These are phyloP conservation scores for Acacia acuminata DNA, from an alignment of 306 rosid genomes.

Conservation along the genomic window DNA sequence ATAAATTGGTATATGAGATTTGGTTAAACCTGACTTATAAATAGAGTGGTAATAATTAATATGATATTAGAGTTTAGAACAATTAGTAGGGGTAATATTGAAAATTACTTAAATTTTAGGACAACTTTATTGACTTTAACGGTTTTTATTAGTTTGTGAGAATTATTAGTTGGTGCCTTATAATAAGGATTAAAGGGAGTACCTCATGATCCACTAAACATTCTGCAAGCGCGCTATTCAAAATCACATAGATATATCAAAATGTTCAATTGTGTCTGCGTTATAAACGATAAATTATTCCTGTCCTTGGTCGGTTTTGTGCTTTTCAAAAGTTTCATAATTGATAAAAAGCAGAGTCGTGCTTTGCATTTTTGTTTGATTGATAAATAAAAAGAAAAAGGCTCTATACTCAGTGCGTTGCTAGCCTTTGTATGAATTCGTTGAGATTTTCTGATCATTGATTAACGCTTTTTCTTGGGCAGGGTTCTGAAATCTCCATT, in stretches of 20 bases:
- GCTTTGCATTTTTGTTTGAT: background rate
- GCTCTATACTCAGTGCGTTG: background rate
- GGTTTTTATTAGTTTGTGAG: no score
- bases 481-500: slow-evolving; percentile 7
- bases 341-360: background rate
- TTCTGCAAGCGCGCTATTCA: background rate
- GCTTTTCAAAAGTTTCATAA: background rate
- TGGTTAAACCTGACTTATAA: no score
- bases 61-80: no score
- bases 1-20: no score
- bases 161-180: no score
- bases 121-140: no score
- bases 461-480: background rate
- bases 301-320: background rate
- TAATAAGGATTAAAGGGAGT: no score
- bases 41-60: no score
- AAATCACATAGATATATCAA: background rate
- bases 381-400: slow-evolving; percentile 22
- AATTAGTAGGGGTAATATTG: no score
- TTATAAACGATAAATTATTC: background rate
- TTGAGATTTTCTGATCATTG: slow-evolving; percentile 3
- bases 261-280: background rate
- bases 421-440: background rate
- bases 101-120: no score
- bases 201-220: no score